Base-by-base conservation (phyloP, 768 basidiomycete species). In the Leccinum subgranulosum region DNA sequence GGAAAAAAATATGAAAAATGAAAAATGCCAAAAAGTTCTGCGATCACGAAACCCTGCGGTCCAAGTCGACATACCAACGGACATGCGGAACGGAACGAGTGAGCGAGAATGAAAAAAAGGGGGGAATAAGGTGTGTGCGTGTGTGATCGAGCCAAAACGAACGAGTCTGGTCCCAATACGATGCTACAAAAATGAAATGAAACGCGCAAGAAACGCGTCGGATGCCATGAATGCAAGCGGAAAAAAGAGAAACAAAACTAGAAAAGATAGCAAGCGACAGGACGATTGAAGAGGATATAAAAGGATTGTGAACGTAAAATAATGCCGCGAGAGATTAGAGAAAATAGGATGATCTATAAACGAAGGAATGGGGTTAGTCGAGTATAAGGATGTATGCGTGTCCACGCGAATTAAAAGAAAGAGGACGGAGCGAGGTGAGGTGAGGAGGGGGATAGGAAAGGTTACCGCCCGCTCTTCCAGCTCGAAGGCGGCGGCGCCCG, bases 401-500 rank as follows among this genome's bases (percentile, higher is more conserved):
- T 25, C n/a, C 11, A 56, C 55, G 6, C 11, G 31, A 2, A 28
- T 21, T 19, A 55, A 10, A 36, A 23, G 7, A 19, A 17, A 33
- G 29, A 54, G 14, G 19, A 21, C 21, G 21, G 9, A 17, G 4
- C 11, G 21, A 15, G 14, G 21, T 36, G 28, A 27, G 28, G 12
- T 46, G 4, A n/a, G n/a, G n/a, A n/a, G n/a, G n/a, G n/a, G n/a
- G n/a, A n/a, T n/a, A n/a, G n/a, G n/a, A n/a, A n/a, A 39, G 27
- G 21, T 61, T 49, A 72, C 33, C 66, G 66, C 4, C 59, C 28
- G 47, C 9, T 72, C 69, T 81, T 84, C 85, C 85, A 87, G 60
- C 85, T 86, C 34, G 85, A 86, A 12, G 85, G 84, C 9, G 85
- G 84, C 2, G 78, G 74, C n/a, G 73, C 73, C 48, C 60, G 59